Evolutionary conservation across 202 grass and related monocot species (phyloP).

Genomic region (Schoenoplectus tabernaemontani): DNA sequence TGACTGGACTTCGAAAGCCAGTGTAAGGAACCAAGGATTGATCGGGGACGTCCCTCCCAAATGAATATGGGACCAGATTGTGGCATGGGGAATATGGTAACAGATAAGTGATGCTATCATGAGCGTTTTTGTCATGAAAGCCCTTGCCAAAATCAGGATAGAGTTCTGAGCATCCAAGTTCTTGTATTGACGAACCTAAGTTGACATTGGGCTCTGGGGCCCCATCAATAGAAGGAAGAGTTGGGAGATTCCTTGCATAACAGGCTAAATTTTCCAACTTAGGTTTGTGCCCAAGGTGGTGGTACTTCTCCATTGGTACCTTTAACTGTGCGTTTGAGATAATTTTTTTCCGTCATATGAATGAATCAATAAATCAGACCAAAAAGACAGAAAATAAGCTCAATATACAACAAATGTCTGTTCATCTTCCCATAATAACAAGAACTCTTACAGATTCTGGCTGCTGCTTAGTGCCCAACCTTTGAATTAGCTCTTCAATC

Average conservation of each 20-base stretch:
- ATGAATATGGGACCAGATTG: constrained; percentile 2
- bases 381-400: neutral
- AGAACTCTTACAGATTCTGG: neutral
- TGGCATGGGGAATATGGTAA: neutral
- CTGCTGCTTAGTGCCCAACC: constrained; percentile 29
- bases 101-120: neutral
- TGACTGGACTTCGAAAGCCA: constrained; percentile 4
- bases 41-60: neutral
- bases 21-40: constrained; percentile 2
- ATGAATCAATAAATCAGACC: constrained; percentile 1
- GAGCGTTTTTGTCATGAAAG: constrained; percentile 1
- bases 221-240: constrained; percentile 3
- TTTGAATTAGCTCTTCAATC: constrained; percentile 43
- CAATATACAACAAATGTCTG: neutral
- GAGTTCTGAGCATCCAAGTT: neutral
- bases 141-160: neutral
- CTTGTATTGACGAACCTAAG: neutral
- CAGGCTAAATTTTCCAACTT: neutral
- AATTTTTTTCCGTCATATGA: neutral
- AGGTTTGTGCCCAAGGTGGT: neutral
- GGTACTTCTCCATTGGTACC: neutral
- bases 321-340: neutral
- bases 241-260: constrained; percentile 15
- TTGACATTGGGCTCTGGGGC: neutral
- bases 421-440: neutral